phyloP scores from a whole-genome alignment of 176 grass and related monocot species.

The Chrysopogon serrulatus region DNA sequence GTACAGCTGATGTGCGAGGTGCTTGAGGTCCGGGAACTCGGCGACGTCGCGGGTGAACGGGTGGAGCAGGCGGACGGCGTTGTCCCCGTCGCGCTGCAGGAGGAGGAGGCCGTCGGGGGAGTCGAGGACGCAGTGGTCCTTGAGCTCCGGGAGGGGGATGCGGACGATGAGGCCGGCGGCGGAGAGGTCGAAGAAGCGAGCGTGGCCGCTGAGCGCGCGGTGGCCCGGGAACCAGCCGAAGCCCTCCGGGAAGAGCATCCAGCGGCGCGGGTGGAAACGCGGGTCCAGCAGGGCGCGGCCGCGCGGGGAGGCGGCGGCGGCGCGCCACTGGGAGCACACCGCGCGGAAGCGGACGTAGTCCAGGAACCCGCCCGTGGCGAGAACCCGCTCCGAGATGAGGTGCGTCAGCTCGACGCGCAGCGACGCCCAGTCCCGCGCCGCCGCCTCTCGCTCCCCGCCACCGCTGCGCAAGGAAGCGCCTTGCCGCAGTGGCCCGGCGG shows the following conservation, averaged over 20 bases:
- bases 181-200: slow-evolving; percentile 14
- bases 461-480: background rate
- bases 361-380: background rate
- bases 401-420: background rate
- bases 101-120: slow-evolving; percentile 19
- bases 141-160: background rate
- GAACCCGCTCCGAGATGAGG: background rate
- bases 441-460: background rate
- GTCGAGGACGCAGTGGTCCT: slow-evolving; percentile 20
- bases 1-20: background rate
- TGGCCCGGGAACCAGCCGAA: slow-evolving; percentile 8
- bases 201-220: background rate
- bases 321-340: slow-evolving; percentile 1
- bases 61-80: background rate
- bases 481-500: background rate
- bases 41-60: slow-evolving; percentile 26
- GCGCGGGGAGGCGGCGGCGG: slow-evolving; percentile 5
- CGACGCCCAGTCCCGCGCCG: background rate
- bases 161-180: slow-evolving; percentile 4
- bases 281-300: background rate
- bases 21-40: background rate
- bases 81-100: slow-evolving; percentile 7
- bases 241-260: slow-evolving; percentile 22
- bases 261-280: slow-evolving; percentile 3
- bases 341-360: slow-evolving; percentile 15